Evolutionary conservation across 2,329 filamentous ascomycete genomes (phyloP).

Genomic region (Harringtonia lauricola): DNA sequence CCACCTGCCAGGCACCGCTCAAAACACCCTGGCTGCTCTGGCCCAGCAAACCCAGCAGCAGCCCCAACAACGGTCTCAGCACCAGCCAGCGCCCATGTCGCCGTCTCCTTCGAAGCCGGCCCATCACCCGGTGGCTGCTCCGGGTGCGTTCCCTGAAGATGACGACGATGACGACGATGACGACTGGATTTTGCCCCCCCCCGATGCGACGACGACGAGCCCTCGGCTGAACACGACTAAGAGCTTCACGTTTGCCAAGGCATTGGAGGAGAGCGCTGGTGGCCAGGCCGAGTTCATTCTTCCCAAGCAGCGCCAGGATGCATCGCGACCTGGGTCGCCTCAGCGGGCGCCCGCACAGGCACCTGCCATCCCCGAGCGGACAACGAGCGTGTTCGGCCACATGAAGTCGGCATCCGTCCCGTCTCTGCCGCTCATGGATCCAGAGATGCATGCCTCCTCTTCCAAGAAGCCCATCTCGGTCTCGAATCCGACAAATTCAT

Average conservation of each 20-base stretch:
- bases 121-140: conserved; percentile 24
- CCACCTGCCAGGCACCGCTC: conserved; percentile 23
- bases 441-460: conserved; percentile 14
- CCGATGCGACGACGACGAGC: conserved; percentile 26
- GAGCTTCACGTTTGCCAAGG: conserved; percentile 36
- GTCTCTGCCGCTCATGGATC: conserved; percentile 26
- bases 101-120: conserved; percentile 5
- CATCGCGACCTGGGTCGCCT: conserved; percentile 22
- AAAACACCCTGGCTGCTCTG: conserved; percentile 13
- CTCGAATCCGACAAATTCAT: conserved; percentile 32
- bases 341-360: conserved; percentile 14
- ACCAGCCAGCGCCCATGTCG: background rate
- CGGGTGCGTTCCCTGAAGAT: conserved; percentile 50
- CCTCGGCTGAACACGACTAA: conserved; percentile 45
- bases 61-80: conserved; percentile 18
- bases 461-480: conserved; percentile 52
- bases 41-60: conserved; percentile 20
- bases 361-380: conserved; percentile 3
- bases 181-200: conserved; percentile 50
- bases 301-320: conserved; percentile 26
- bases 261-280: conserved; percentile 16
- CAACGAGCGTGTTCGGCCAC: conserved; percentile 27
- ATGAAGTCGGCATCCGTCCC: conserved; percentile 55
- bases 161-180: conserved; percentile 48
- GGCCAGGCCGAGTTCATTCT: conserved; percentile 32